Conservation (phyloP, 495 filamentous ascomycete genomes). For the Penicillium desertorum region DNA sequence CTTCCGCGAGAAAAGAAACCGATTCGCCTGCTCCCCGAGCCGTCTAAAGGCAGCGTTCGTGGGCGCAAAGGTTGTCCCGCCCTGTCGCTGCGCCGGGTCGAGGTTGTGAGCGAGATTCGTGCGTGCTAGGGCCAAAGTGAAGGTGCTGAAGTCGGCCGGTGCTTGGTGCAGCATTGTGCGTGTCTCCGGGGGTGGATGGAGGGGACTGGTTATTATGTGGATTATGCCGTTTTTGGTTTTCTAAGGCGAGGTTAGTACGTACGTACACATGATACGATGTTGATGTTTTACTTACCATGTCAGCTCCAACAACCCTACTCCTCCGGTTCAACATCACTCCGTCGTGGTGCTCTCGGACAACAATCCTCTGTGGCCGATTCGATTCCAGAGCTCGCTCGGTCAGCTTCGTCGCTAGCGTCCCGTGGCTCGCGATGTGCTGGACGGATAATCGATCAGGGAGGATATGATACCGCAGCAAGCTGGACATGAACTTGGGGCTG, state of each 20-base stretch:
- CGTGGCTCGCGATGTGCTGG: constrained; percentile 52
- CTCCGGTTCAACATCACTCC: constrained; percentile 73
- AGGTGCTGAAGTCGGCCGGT: constrained; percentile 73
- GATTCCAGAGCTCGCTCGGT: constrained; percentile 54
- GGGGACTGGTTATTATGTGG: constrained; percentile 68
- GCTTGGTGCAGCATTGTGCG: constrained; percentile 62
- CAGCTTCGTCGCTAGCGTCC: constrained; percentile 71
- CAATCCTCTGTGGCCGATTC: constrained; percentile 63
- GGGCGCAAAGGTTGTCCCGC: constrained; percentile 73
- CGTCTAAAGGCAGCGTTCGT: constrained; percentile 71
- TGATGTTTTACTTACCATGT: constrained; percentile 54
- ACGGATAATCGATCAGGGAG: constrained; percentile 60
- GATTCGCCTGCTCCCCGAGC: constrained; percentile 67
- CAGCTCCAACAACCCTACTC: constrained; percentile 58
- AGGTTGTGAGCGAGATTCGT: constrained; percentile 60
- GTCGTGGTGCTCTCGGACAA: constrained; percentile 54
- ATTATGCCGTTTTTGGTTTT: constrained; percentile 73
- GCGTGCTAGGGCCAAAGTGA: constrained; percentile 66
- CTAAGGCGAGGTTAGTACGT: constrained; percentile 24
- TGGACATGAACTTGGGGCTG: constrained; percentile 51
- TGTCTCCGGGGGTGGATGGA: constrained; percentile 68
- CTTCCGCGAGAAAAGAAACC: constrained; percentile 71
- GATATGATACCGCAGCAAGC: constrained; percentile 74
- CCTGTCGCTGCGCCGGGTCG: constrained; percentile 41
- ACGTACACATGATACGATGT: not conserved